Evolutionary conservation across 192 early-diverging fungal genomes (phyloP), one percentile per base, ranked within the genome.

Genomic region (Rhizophlyctis rosea): DNA sequence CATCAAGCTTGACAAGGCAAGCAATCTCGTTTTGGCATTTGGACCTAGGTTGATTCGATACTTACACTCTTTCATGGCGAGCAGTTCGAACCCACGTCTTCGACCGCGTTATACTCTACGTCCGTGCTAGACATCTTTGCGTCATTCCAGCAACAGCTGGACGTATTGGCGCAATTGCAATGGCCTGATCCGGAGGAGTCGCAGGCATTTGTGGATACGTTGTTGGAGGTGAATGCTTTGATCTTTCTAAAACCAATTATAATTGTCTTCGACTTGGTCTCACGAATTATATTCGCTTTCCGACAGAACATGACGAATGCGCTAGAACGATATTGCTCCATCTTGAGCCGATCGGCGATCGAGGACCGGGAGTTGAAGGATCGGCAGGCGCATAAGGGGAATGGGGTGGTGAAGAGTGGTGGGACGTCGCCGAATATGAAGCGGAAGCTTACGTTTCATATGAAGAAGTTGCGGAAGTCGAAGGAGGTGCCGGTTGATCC

Each of bases 101-200:
- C 57, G 11, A 33, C 47, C 34, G 33, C 61, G 29, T 62, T 61
- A 3, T 60, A 73, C 50, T 74, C 71, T 1, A 64, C 70, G 5
- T 79, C 77, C 16, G 64, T 79, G 16, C 33, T 79, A 32, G 77
- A 79, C 49, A 68, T 74, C 28, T 79, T 75, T 51, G 70, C 69
- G 16, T 75, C 72, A 31, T 73, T 73, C 61, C 73, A 75, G 59
- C 72, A 79, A 52, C 72, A 74, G 49, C 1, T 75, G 23, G 71
- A 79, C 9, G 67, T 74, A 48, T 34, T 74, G 36, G 29, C 61
- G 30, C 50, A 58, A 2, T 36, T 75, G 3, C 25, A 71, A 21
- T 79, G 77, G 77, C 77, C 77, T 11, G 64, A 74, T 28, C 59
- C 50, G 23, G 56, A 62, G 1, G 47, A 75, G 18, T 35, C 63